Conservation (phyloP, 2,329 filamentous ascomycete species). For the Leptographium wingfieldii region DNA sequence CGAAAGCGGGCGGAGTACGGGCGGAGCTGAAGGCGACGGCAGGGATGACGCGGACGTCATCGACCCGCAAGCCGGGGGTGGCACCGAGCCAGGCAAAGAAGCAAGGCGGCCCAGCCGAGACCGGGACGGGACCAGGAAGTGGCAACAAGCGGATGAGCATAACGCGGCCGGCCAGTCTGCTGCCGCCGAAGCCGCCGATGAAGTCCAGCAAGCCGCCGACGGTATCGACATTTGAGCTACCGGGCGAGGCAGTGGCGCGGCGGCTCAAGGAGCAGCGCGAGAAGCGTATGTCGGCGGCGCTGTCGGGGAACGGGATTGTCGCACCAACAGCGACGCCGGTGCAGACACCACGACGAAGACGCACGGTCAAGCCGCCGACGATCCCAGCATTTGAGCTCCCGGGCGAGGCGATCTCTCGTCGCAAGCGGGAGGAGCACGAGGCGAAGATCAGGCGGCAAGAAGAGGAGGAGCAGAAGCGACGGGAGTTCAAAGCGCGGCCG, state of each 20-base stretch:
- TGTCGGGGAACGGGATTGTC: conserved; percentile 9
- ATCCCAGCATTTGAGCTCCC: conserved; percentile 49
- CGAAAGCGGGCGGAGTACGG: conserved; percentile 26
- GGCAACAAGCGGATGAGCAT: conserved; percentile 17
- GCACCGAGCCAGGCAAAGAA: conserved; percentile 15
- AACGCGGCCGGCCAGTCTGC: conserved; percentile 27
- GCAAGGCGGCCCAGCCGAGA: not conserved
- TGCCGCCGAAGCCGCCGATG: conserved; percentile 30
- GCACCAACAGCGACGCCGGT: conserved; percentile 11
- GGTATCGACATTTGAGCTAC: conserved; percentile 45
- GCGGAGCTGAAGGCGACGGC: conserved; percentile 8
- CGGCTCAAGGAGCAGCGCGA: conserved; percentile 46
- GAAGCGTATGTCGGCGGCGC: conserved; percentile 29
- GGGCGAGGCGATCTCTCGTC: conserved; percentile 45
- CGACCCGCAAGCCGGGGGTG: conserved; percentile 29
- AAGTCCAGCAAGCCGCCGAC: conserved; percentile 45
- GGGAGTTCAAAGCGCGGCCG: conserved; percentile 52
- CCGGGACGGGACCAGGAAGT: conserved; percentile 12
- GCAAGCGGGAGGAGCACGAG: conserved; percentile 43
- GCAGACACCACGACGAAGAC: conserved; percentile 28
- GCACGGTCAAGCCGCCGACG: conserved; percentile 36
- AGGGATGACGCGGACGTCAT: conserved; percentile 14
- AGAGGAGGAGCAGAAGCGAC: conserved; percentile 45
- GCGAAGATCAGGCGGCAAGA: conserved; percentile 42
- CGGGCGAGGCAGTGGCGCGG: conserved; percentile 47